Base-by-base conservation (phyloP, 129 eudicot species). In the Chrysanthemum seticuspe region DNA sequence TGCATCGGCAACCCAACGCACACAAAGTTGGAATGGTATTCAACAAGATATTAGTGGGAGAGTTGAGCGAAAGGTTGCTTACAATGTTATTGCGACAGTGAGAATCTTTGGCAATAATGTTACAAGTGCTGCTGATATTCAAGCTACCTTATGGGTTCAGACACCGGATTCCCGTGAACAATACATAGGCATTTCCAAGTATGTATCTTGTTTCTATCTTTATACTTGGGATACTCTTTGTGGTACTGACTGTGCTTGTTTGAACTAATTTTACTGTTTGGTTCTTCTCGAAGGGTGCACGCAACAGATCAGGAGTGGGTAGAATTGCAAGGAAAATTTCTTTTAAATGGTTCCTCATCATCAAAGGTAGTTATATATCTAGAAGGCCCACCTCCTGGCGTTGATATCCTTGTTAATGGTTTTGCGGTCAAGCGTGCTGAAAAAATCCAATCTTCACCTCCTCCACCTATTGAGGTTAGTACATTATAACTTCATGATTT, bases 381-480 rank as follows among this genome's bases (percentile, higher is more conserved):
- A 19, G 99, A 90, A 86, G 99, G 99, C 61, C 99, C 97, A 55
- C 93, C 97, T 58, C 78, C 96, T 4, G 94, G 96, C 45, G 88
- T 90, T 6, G 97, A 88, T 77, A 90, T 94, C 69, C 97, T 88
- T 45, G 89, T 90, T 25, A 73, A 94, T 52, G 68, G 72, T 51
- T 75, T 94, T 0, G 81, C 83, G 9, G 87, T 94, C 40, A 85
- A 85, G 81, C 93, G 76, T 68, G 94, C 91, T 2, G 74, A 76
- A 13, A 90, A 80, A 82, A 73, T 58, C 67, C 91, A 80, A 70
- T 89, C 91, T 67, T 75, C 92, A 48, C 84, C 81, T 57, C 86
- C 87, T 60, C 96, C 93, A 10, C 62, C 52, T 81, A 78, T 85
- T 76, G 85, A 90, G 91, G 99, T 90, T 54, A 53, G 74, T 57